Evolutionary conservation across 2,329 filamentous ascomycete genomes (phyloP), one percentile per base, ranked within the genome.

Genomic region (Diplocarpon rosae): DNA sequence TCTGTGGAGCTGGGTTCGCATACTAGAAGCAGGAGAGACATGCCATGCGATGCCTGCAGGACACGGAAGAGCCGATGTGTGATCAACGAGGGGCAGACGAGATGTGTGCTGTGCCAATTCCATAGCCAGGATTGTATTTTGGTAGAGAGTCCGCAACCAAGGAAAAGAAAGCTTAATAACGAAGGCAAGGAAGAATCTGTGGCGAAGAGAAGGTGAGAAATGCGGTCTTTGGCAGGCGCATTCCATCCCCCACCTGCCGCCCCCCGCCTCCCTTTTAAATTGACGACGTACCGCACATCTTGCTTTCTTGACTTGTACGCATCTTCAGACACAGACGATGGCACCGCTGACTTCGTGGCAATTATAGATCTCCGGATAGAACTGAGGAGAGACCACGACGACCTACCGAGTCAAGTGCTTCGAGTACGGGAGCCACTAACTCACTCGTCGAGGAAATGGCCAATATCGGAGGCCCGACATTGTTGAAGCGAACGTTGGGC

Each of bases 51-150:
- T 66, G 77, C 82, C 48, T 92, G 86, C 64, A 73, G 80, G 51
- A 73, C 75, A 63, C 76, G 83, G 53, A 83, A 85, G 62, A 78
- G 77, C 58, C 81, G 81, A 65, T 92, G 86, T 66, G 79, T 87
- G 51, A 75, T 85, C 54, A 81, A 87, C 60, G 84, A 90, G 62
- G 82, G 82, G 52, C 78, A 84, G 56, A 71, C 72, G 32, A 69
- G 73, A 53, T 92, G 86, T 64, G 74, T 86, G 51, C 72, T 85
- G 51, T 93, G 86, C 65, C 81, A 85, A 61, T 79, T 81, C 62
- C 80, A 82, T 64, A 82, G 80, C 57, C 76, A 85, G 60, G 80
- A 86, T 55, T 92, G 85, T 65, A 89, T 85, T 35, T 79, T 89
- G 61, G 72, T 80, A 40, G 78, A 82, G 53, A 86, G 83, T 62